phyloP scores from a whole-genome alignment of 2,329 filamentous ascomycete genomes.

The Ceratocystis ficicola region DNA sequence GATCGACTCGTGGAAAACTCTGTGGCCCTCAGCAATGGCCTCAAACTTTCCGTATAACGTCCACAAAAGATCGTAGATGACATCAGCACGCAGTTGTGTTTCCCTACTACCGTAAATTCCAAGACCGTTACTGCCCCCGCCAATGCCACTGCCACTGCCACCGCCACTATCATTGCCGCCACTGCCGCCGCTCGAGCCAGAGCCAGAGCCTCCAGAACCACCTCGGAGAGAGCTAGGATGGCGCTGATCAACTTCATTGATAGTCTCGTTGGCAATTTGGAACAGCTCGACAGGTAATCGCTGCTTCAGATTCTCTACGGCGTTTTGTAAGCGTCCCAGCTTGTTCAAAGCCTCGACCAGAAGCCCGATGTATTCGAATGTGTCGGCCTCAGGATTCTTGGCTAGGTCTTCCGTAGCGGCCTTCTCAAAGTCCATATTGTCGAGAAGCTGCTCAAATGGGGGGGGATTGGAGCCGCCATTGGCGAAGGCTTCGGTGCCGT shows the following conservation, averaged over 20 bases:
- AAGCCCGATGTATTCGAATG: constrained; percentile 82
- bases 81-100: constrained; percentile 65
- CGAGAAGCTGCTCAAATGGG: constrained; percentile 49
- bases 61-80: constrained; percentile 84
- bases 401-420: constrained; percentile 71
- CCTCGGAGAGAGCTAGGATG: constrained; percentile 71
- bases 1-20: constrained; percentile 85
- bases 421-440: constrained; percentile 47
- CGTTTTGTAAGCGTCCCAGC: constrained; percentile 71
- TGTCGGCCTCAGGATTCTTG: constrained; percentile 89
- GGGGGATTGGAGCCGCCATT: constrained; percentile 34
- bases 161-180: constrained; percentile 51
- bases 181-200: constrained; percentile 30
- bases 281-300: constrained; percentile 88
- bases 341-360: constrained; percentile 83
- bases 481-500: constrained; percentile 42
- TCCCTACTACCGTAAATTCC: constrained; percentile 55
- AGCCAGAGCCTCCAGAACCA: constrained; percentile 29
- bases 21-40: constrained; percentile 88
- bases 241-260: constrained; percentile 82
- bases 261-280: constrained; percentile 84
- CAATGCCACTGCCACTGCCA: constrained; percentile 36
- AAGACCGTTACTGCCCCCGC: constrained; percentile 37
- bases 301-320: constrained; percentile 83
- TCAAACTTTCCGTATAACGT: constrained; percentile 94